Evolutionary conservation across 768 basidiomycete species (phyloP), one percentile per base, ranked within the genome.

Genomic region (Imleria badia): DNA sequence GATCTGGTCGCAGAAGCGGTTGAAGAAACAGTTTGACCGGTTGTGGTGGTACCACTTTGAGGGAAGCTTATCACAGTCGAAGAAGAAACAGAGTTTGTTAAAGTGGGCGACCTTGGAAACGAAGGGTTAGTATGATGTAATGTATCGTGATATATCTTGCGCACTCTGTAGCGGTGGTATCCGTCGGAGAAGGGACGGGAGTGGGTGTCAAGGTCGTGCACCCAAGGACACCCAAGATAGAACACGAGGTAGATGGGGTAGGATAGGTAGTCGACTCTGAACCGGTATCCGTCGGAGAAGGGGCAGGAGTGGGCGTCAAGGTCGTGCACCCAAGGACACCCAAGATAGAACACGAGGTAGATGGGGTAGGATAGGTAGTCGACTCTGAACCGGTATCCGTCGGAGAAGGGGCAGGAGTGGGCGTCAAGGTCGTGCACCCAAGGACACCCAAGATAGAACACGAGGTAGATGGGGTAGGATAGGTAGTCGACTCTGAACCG

Each of bases 61-160:
- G 73, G 69, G 62, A 74, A 71, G 35, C 56, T 66, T 35, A 74
- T 72, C 14, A 71, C 59, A 6, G 69, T 64, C 60, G 66, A 66
- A 13, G 44, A 26, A 46, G 54, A 51, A 17, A 39, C 6, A 8
- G 57, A 48, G 34, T 39, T 50, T 14, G 58, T 47, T 41, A 20
- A 26, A 39, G 10, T 17, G 22, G 12, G 11, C 36, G 51, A 40
- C 36, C 57, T 62, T 48, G 44, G 29, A 22, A 35, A 9, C 15
- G 6, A 31, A 23, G 6, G 2, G 29, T 64, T 17, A 64, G 45
- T 40, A 30, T 8, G 10, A 29, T 15, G 31, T 5, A 48, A 42
- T 15, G n/a, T 20, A 33, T 20, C 6, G 6, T 6, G 19, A 51
- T 17, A 35, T 34, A 35, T 41, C 1, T 22, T 41, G 60, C 64